Base-by-base conservation (phyloP, 169 alveolate genomes). In the Plasmodium coatneyi region DNA sequence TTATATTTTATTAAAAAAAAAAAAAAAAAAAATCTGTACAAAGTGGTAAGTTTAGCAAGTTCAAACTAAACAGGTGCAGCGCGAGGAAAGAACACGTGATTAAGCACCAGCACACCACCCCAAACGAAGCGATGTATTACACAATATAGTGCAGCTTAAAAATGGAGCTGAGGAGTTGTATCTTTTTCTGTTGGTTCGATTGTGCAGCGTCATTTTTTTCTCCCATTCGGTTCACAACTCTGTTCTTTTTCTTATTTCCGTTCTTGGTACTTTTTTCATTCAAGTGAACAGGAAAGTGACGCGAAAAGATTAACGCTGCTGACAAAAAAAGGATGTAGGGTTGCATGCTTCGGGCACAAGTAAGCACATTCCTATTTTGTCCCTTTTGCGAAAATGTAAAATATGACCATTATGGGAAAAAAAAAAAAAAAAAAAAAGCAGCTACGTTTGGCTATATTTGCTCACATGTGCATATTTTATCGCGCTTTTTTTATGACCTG, bases 391-490 rank as follows among this genome's bases (percentile, higher is more conserved):
- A 79, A 41, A 79, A 79, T 79, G 30, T 39, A 79, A 80, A 41
- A 80, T 80, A 41, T 80, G 71, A 80, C 71, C 28, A 19, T 5
- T 80, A 14, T 25, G 14, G 86, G 60, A 81, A 81, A 81, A 60
- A 60, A 60, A 49, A 81, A 81, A 81, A 81, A 54, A 66, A 66
- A 66, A 66, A 19, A 66, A 66, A 60, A 9, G 14, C 32, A 60
- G 32, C 32, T 60, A 19, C 1, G 0, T 30, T 49, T 81, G n/a
- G 43, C 46, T 39, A 22, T 28, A 49, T 52, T 81, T 81, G 34
- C 80, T 81, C 49, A 49, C 89, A 52, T 19, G 89, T 81, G 66
- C 89, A 52, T 49, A 81, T n/a, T 49, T 54, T 43, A 81, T 30
- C 56, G 36, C 36, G 46, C 16, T 36, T 81, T 54, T 25, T 19